These are phyloP conservation scores for Wickerhamomyces subpelliculosus DNA, from an alignment of 805 yeast species.

Conservation along the genomic window DNA sequence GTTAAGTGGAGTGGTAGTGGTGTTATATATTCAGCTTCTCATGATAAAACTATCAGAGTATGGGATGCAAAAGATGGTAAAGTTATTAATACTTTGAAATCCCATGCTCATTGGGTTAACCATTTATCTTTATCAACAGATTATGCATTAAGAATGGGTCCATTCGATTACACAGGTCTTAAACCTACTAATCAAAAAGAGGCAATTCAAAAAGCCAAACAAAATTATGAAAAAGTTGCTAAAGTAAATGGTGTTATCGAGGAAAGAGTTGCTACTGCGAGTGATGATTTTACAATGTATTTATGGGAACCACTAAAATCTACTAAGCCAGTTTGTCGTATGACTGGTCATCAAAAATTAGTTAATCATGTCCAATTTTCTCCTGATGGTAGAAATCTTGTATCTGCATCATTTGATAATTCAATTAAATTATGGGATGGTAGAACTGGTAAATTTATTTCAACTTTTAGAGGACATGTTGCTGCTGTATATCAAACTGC, in stretches of 20 bases:
- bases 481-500: slow-evolving; percentile 97
- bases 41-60: slow-evolving; percentile 86
- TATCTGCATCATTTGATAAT: slow-evolving; percentile 92
- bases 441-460: slow-evolving; percentile 77
- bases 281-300: slow-evolving; percentile 97
- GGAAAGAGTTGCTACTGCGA: slow-evolving; percentile 88
- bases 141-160: slow-evolving; percentile 78
- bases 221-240: slow-evolving; percentile 51
- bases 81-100: slow-evolving; percentile 68
- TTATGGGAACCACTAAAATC: slow-evolving; percentile 87
- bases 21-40: slow-evolving; percentile 80
- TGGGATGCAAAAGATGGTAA: slow-evolving; percentile 84
- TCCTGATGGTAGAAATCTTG: slow-evolving; percentile 89
- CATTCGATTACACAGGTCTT: slow-evolving; percentile 67
- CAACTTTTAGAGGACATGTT: slow-evolving; percentile 94
- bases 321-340: slow-evolving; percentile 79
- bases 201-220: slow-evolving; percentile 40
- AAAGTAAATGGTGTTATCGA: slow-evolving; percentile 53
- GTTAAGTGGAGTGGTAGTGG: slow-evolving; percentile 97
- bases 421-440: slow-evolving; percentile 97
- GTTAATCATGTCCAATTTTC: slow-evolving; percentile 95
- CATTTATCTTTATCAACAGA: slow-evolving; percentile 91
- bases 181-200: slow-evolving; percentile 37
- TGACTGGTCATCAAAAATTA: slow-evolving; percentile 96
- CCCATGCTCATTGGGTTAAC: slow-evolving; percentile 98